Percentiles rank a stretch among this genome's conserved stretches.
Conservation (phyloP, 306 rosid species). For the Acacia acuminata region DNA sequence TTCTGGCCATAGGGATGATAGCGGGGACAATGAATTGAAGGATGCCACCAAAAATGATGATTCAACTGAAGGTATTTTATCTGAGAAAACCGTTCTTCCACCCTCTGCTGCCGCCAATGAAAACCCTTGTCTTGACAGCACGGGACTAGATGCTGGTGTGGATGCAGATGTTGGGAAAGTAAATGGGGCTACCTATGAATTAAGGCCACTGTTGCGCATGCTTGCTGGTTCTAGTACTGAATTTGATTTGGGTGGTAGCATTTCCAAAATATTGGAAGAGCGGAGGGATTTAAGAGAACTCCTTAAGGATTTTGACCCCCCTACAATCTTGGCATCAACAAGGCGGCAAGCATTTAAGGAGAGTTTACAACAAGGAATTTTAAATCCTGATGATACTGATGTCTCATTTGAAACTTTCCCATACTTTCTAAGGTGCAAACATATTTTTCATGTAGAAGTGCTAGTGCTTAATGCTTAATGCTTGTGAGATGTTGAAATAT, state of each 20-base stretch:
- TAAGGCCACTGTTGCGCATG: conserved; percentile 63
- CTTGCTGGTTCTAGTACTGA: conserved; percentile 65
- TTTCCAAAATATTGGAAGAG: conserved; percentile 70
- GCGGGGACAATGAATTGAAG: conserved; percentile 58
- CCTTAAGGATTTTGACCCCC: conserved; percentile 61
- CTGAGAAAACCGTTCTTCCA: conserved; percentile 53
- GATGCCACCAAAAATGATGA: conserved; percentile 46
- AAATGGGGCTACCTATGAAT: conserved; percentile 45
- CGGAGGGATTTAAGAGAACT: conserved; percentile 67
- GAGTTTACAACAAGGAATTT: conserved; percentile 64
- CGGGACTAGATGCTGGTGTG: conserved; percentile 47
- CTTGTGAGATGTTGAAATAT: conserved; percentile 12
- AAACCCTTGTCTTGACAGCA: conserved; percentile 54
- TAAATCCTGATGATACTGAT: conserved; percentile 60
- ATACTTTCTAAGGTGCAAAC: conserved; percentile 79
- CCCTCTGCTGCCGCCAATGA: conserved; percentile 51
- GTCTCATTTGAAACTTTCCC: conserved; percentile 89
- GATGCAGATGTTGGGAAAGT: conserved; percentile 59
- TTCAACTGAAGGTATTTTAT: conserved; percentile 43
- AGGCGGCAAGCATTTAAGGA: conserved; percentile 76
- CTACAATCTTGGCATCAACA: conserved; percentile 51
- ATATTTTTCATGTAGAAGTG: conserved; percentile 2
- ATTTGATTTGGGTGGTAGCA: conserved; percentile 58
- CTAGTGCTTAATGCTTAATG: conserved; percentile 23
- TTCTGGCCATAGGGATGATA: conserved; percentile 52